These are phyloP conservation scores for Rhynchosporium secalis DNA, from an alignment of 2,329 filamentous ascomycete species.

Conservation along the genomic window DNA sequence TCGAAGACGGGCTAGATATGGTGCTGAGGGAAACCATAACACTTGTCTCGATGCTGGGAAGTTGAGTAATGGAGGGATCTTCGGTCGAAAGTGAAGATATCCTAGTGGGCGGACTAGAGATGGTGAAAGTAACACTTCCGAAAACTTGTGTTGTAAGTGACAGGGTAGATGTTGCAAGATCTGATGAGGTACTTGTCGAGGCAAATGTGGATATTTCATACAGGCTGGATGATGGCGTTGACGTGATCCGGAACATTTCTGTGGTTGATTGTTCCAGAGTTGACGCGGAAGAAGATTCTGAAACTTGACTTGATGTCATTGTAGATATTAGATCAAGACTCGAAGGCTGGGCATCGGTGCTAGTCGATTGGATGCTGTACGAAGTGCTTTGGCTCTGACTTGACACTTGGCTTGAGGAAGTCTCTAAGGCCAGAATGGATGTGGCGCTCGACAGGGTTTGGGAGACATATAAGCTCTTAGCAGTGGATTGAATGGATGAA, in stretches of 20 bases:
- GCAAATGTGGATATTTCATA: no score
- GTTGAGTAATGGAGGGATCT: neutral
- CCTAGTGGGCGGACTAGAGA: neutral
- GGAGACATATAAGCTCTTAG: no score
- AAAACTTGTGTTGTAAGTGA: neutral
- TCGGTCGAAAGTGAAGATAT: neutral
- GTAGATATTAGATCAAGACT: neutral
- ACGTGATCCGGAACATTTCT: neutral
- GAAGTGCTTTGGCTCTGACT: no score
- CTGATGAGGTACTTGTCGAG: neutral
- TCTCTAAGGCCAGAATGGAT: no score
- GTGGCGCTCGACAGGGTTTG: no score
- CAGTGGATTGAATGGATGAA: no score
- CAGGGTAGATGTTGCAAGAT: neutral
- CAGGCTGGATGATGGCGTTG: neutral
- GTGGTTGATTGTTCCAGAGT: neutral
- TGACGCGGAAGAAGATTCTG: neutral
- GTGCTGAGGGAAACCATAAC: neutral
- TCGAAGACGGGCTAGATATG: neutral
- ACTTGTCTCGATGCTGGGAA: neutral
- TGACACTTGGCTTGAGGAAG: no score
- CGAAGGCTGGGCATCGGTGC: no score
- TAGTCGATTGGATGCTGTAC: no score
- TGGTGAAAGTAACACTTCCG: neutral
- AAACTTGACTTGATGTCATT: neutral